These are phyloP conservation scores for Microdochium bolleyi DNA, from an alignment of 2,329 filamentous ascomycete species.

Conservation along the genomic window DNA sequence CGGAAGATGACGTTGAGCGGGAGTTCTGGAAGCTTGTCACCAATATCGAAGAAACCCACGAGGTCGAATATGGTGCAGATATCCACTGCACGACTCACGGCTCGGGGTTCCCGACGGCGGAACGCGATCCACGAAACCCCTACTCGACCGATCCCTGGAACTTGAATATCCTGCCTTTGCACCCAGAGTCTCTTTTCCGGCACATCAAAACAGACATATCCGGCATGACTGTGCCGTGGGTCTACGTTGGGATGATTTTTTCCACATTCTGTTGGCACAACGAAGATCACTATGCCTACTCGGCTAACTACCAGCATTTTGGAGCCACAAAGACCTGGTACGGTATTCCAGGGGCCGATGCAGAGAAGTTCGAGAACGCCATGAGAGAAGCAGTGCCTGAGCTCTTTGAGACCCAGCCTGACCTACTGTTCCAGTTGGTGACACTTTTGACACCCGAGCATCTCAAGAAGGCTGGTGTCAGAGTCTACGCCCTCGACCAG, in stretches of 20 bases:
- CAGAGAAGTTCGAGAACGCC: constrained; percentile 88
- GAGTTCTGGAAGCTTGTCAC: constrained; percentile 97
- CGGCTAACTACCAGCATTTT: constrained; percentile 96
- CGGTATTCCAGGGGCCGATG: constrained; percentile 88
- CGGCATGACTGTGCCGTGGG: constrained; percentile 98
- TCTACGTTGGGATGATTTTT: constrained; percentile 99
- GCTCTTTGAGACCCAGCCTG: constrained; percentile 92
- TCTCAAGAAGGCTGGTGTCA: constrained; percentile 83
- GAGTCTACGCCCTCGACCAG: constrained; percentile 92
- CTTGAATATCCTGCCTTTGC: constrained; percentile 82
- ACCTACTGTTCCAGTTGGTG: constrained; percentile 94
- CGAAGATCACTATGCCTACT: constrained; percentile 96
- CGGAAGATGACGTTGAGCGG: constrained; percentile 89
- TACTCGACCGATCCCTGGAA: constrained; percentile 95
- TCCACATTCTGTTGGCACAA: constrained; percentile 99
- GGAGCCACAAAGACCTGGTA: constrained; percentile 99
- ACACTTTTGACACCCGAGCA: constrained; percentile 91
- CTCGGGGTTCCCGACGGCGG: constrained; percentile 90
- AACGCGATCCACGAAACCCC: constrained; percentile 78
- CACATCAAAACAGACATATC: constrained; percentile 98
- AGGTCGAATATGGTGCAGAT: constrained; percentile 96
- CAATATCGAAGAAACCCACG: constrained; percentile 88
- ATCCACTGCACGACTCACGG: constrained; percentile 98
- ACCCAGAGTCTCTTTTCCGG: constrained; percentile 86
- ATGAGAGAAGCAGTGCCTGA: constrained; percentile 95